Base-by-base conservation (phyloP, 352 stramenopile genomes). In the Elongisporangium prolatum region DNA sequence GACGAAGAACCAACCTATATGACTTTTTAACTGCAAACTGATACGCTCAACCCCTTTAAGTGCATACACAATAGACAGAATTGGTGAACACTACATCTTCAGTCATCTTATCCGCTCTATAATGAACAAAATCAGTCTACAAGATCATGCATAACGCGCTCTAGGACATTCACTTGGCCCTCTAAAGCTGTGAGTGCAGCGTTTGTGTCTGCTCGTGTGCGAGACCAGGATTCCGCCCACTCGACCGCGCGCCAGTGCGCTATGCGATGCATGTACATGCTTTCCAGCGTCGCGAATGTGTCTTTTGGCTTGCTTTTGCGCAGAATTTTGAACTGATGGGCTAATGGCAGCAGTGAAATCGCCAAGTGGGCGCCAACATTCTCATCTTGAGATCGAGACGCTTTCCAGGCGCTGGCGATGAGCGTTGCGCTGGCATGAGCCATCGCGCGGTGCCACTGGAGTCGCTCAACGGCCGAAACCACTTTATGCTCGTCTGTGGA, bases 1-100 rank as follows among this genome's bases (percentile, higher is more conserved):
- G 81, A 88, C 77, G 82, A 93, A 70, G 57, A 76, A 71, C 56
- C 61, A 91, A 89, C 70, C 63, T 75, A 69, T 63, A 71, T 68
- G 34, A 44, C 79, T 90, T 93, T 93, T 93, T 90, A 91, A 91
- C 80, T 91, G 84, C 84, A 90, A 90, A 74, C 80, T 67, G 78
- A 91, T 56, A 18, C 21, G 21, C 18, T 3, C 38, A 49, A 44
- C 11, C 2, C 11, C 6, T n/a, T n/a, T n/a, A n/a, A n/a, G n/a
- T n/a, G 24, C 24, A 34, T 7, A 34, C 24, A 34, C 24, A 34
- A 34, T 3, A 34, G 3, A 3, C 24, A 34, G n/a, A n/a, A n/a
- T n/a, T n/a, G n/a, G n/a, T n/a, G n/a, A n/a, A n/a, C n/a, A n/a
- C n/a, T n/a, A n/a, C n/a, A n/a, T n/a, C n/a, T n/a, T n/a, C n/a